These are phyloP conservation scores for Plasmodium gallinaceum DNA, from an alignment of 169 alveolate genomes.

Conservation along the genomic window DNA sequence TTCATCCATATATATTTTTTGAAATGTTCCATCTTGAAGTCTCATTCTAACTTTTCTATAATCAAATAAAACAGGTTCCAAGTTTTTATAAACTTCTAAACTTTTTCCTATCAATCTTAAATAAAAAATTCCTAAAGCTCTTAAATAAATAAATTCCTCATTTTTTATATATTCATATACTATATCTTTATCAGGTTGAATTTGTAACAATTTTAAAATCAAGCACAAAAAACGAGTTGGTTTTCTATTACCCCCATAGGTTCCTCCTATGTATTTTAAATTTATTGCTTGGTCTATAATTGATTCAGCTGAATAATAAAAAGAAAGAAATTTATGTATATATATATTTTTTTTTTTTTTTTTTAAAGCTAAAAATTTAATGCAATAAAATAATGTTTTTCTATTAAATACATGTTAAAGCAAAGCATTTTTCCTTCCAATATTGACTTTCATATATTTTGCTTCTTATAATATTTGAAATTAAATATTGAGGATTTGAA, in stretches of 20 bases:
- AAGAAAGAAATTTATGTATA: background rate
- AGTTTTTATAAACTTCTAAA: constrained; percentile 79
- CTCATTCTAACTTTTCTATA: constrained; percentile 95
- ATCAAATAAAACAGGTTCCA: constrained; percentile 97
- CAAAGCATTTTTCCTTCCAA: constrained; percentile 93
- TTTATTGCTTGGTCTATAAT: constrained; percentile 96
- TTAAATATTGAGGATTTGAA: constrained; percentile 90
- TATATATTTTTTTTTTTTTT: too few species aligned
- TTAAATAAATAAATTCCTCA: constrained; percentile 95
- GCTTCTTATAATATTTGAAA: constrained; percentile 89
- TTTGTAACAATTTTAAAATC: constrained; percentile 95
- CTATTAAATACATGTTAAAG: constrained; percentile 79
- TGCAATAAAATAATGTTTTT: background rate
- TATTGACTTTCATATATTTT: constrained; percentile 89
- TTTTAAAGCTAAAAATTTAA: background rate
- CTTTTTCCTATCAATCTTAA: constrained; percentile 89
- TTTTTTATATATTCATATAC: constrained; percentile 95
- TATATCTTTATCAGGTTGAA: constrained; percentile 96
- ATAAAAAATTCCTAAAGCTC: constrained; percentile 97
- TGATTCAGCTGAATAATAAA: constrained; percentile 88
- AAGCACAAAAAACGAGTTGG: constrained; percentile 97
- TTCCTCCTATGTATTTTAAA: constrained; percentile 96
- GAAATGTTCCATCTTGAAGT: constrained; percentile 90
- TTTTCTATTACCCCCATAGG: constrained; percentile 96
- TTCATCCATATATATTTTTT: constrained; percentile 96